These are phyloP conservation scores for Luzula sylvatica DNA, from an alignment of 176 grass and related monocot genomes.

Conservation along the genomic window DNA sequence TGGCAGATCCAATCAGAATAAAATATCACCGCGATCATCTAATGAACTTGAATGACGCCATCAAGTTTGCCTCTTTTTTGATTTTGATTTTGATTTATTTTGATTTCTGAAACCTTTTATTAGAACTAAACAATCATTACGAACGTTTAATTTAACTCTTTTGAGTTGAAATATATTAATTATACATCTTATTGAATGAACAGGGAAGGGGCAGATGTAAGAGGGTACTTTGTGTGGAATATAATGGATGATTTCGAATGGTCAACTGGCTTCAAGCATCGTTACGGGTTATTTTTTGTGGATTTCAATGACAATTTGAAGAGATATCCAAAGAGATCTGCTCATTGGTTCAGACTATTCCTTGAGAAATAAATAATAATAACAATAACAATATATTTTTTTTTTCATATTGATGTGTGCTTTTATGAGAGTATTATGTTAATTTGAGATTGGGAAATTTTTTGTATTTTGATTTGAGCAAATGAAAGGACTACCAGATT, in stretches of 20 bases:
- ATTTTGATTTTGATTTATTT: background rate
- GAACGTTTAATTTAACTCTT: too few relatives aligned
- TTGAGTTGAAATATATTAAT: too few relatives aligned
- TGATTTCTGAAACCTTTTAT: too few relatives aligned
- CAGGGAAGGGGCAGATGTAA: conserved; percentile 42
- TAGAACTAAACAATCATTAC: too few relatives aligned
- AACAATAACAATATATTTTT: too few relatives aligned
- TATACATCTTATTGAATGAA: conserved; percentile 2
- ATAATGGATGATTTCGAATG: conserved; percentile 76
- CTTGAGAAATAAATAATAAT: conserved; percentile 21
- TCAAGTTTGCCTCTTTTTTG: too few relatives aligned
- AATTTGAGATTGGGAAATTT: too few relatives aligned
- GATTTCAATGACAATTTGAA: conserved; percentile 36
- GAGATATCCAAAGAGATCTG: conserved; percentile 60
- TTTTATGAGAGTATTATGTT: too few relatives aligned
- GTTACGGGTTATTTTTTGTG: conserved; percentile 50
- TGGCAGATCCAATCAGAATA: conserved; percentile 35
- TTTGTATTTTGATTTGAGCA: too few relatives aligned
- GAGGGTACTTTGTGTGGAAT: conserved; percentile 52
- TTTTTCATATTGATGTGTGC: too few relatives aligned
- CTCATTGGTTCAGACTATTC: conserved; percentile 37
- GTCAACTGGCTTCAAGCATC: conserved; percentile 29
- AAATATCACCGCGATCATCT: conserved; percentile 35
- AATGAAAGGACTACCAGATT: too few relatives aligned
- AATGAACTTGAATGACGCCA: conserved; percentile 22